These are phyloP conservation scores for Fabrea salina DNA, from an alignment of 169 alveolate species.

Conservation along the genomic window DNA sequence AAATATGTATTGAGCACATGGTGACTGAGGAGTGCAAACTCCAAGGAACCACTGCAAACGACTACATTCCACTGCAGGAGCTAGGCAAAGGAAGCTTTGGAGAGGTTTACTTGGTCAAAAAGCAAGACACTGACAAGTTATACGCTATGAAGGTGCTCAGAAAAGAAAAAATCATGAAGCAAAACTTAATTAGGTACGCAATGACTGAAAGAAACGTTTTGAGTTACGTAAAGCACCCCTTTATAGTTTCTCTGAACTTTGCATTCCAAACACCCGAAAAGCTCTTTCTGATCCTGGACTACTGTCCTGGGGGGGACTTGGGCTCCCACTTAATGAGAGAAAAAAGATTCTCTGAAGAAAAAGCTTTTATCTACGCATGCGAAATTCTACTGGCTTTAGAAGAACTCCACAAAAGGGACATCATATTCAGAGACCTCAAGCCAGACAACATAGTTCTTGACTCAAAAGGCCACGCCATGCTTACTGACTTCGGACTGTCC, in stretches of 20 bases:
- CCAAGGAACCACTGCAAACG: neutral
- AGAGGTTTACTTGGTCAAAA: constrained; percentile 81
- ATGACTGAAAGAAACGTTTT: constrained; percentile 85
- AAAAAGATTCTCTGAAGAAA: constrained; percentile 57
- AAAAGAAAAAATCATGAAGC: constrained; percentile 65
- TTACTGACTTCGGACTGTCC: constrained; percentile 84
- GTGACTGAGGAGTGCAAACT: no score
- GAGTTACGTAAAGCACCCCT: constrained; percentile 73
- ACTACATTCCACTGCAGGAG: neutral
- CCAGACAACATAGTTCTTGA: constrained; percentile 84
- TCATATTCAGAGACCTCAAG: constrained; percentile 80
- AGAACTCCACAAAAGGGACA: constrained; percentile 76
- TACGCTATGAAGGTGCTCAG: constrained; percentile 86
- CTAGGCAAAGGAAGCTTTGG: constrained; percentile 80
- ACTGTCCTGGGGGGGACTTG: constrained; percentile 81
- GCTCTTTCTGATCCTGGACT: constrained; percentile 78
- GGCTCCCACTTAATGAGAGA: constrained; percentile 56
- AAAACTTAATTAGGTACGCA: constrained; percentile 81
- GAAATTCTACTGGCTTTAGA: constrained; percentile 78
- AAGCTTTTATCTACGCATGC: constrained; percentile 70
- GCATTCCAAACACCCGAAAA: constrained; percentile 79
- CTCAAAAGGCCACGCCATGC: constrained; percentile 75
- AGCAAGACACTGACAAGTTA: constrained; percentile 47
- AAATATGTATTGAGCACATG: no score
- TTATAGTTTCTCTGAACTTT: constrained; percentile 74